A percentile compares a stretch with the other conserved stretches of the same genome.
Conservation (phyloP, 306 rosid genomes). For the Rosa persica region DNA sequence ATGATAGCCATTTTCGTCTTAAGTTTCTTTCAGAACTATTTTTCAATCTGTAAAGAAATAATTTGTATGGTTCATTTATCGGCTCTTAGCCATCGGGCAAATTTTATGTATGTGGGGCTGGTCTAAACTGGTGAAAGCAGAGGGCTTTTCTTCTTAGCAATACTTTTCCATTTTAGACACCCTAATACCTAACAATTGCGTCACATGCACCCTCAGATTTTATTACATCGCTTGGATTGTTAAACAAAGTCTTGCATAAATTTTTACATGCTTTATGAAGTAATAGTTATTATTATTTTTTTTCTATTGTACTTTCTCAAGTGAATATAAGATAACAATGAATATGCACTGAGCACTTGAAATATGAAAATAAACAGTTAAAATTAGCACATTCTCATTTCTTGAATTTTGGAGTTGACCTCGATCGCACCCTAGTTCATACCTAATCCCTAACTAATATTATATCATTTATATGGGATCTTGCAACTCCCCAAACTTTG, state of each 20-base stretch:
- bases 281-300: neutral
- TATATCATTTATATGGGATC: neutral
- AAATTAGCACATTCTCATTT: neutral
- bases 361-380: neutral
- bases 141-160: neutral
- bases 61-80: neutral
- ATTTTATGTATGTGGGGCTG: neutral
- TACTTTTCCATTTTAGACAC: neutral
- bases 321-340: neutral
- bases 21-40: neutral
- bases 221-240: neutral
- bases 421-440: neutral
- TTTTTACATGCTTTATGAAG: neutral
- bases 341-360: neutral
- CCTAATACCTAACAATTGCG: neutral
- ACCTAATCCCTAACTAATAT: neutral
- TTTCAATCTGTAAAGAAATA: neutral
- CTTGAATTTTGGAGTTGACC: neutral
- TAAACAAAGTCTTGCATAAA: neutral
- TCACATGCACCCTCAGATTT: neutral
- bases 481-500: neutral
- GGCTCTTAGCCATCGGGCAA: neutral
- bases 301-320: neutral
- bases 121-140: neutral
- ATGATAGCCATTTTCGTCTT: slow-evolving; percentile 2